Evolutionary conservation across 805 yeast species (phyloP).

Genomic region (Saturnispora silvae): DNA sequence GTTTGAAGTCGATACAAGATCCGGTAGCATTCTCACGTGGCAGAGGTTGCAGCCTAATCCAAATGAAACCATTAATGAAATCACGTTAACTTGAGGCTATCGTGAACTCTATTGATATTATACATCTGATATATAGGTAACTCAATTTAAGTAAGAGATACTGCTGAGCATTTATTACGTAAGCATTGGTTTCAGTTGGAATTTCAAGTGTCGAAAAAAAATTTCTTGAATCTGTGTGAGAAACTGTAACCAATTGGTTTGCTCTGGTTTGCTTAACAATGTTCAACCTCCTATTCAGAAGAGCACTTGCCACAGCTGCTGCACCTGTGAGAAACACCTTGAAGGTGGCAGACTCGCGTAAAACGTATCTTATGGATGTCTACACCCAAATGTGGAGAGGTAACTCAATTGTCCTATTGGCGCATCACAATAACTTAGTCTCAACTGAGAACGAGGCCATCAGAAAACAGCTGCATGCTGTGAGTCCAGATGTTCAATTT

Average conservation of each 20-base stretch:
- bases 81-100: not conserved
- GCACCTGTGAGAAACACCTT: slow-evolving; percentile 25
- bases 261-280: not conserved
- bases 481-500: slow-evolving; percentile 30
- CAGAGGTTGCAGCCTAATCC: slow-evolving; percentile 58
- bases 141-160: not conserved
- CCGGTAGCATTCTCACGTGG: slow-evolving; percentile 50
- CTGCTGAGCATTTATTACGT: not conserved
- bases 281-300: slow-evolving; percentile 1
- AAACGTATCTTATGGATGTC: slow-evolving; percentile 74
- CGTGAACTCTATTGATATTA: too few relatives aligned
- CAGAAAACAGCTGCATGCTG: slow-evolving; percentile 47
- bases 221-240: not conserved
- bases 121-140: not conserved
- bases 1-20: slow-evolving; percentile 50
- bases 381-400: slow-evolving; percentile 62
- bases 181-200: not conserved
- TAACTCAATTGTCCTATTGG: slow-evolving; percentile 61
- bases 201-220: not conserved
- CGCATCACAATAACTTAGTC: slow-evolving; percentile 75
- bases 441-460: slow-evolving; percentile 56
- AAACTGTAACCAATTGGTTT: too few relatives aligned
- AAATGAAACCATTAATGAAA: slow-evolving; percentile 13
- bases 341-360: slow-evolving; percentile 63
- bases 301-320: slow-evolving; percentile 8